phyloP scores from a whole-genome alignment of 78 protist genomes.

The Dictyostelium brefeldianum region DNA sequence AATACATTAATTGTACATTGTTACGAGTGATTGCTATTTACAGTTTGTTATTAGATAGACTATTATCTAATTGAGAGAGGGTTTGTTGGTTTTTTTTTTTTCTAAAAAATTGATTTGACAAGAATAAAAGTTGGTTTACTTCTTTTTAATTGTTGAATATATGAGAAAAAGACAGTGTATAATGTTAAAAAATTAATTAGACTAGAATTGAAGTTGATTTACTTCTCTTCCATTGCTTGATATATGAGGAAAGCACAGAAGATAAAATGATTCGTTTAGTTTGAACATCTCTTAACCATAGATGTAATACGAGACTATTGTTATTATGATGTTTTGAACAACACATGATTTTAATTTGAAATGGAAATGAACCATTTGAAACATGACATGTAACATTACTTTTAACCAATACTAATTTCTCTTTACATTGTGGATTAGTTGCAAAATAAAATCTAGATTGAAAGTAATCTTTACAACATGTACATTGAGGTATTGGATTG shows the following conservation, averaged over 20 bases:
- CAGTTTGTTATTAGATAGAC: not conserved
- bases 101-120: not conserved
- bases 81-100: not conserved
- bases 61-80: not conserved
- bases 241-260: conserved; percentile 43
- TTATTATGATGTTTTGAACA: conserved; percentile 78
- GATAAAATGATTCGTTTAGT: conserved; percentile 55
- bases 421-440: conserved; percentile 66
- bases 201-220: conserved; percentile 24
- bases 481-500: conserved; percentile 68
- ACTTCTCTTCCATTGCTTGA: conserved; percentile 81
- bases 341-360: conserved; percentile 73
- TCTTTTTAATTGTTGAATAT: conserved; percentile 73
- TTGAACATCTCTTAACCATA: conserved; percentile 60
- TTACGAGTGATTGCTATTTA: not conserved
- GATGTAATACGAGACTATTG: conserved; percentile 51
- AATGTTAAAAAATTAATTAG: not conserved
- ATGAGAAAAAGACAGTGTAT: conserved; percentile 47
- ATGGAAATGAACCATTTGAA: conserved; percentile 18
- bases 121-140: conserved; percentile 68
- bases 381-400: conserved; percentile 52
- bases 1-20: not conserved
- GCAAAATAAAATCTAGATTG: conserved; percentile 76
- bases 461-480: conserved; percentile 60
- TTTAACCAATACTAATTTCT: conserved; percentile 42